Evolutionary conservation across 805 yeast genomes (phyloP).

Genomic region (Scheffersomyces stipitis): DNA sequence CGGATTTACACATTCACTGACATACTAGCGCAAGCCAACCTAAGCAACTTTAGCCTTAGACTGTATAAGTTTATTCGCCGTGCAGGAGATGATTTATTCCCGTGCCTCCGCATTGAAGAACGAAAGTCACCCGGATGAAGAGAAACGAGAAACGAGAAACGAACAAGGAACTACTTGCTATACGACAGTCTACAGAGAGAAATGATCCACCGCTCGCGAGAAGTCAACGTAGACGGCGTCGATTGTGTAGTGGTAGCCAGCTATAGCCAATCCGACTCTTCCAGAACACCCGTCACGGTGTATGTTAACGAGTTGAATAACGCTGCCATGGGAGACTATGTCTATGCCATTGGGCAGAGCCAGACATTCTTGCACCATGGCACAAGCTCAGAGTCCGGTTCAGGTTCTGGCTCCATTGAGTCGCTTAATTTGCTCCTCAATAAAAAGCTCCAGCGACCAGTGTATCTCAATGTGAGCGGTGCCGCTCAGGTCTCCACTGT

Average conservation of each 20-base stretch:
- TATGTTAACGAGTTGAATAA: conserved; percentile 27
- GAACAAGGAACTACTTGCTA: no score
- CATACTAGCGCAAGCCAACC: no score
- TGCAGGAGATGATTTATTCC: no score
- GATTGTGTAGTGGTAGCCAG: conserved; percentile 16
- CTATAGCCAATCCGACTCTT: conserved; percentile 3
- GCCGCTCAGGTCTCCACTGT: not conserved
- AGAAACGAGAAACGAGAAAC: no score
- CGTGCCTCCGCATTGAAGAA: no score
- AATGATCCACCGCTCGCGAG: conserved; percentile 9
- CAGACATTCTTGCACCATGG: conserved; percentile 17
- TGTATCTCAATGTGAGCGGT: conserved; percentile 33
- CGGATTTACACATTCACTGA: no score
- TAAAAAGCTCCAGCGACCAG: conserved; percentile 24
- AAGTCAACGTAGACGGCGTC: conserved; percentile 6
- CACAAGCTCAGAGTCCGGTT: conserved; percentile 16
- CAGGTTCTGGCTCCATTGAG: conserved; percentile 12
- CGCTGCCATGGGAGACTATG: conserved; percentile 24
- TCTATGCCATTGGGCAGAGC: conserved; percentile 27
- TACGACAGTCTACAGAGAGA: not conserved
- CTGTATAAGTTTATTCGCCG: no score
- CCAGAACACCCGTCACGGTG: conserved; percentile 27
- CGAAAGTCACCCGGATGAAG: no score
- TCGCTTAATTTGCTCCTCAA: conserved; percentile 23
- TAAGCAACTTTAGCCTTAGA: no score